A percentile compares a stretch with the other conserved stretches of the same genome.
Evolutionary conservation across 2,329 filamentous ascomycete species (phyloP).

Genomic region (Botrytis sinoallii): DNA sequence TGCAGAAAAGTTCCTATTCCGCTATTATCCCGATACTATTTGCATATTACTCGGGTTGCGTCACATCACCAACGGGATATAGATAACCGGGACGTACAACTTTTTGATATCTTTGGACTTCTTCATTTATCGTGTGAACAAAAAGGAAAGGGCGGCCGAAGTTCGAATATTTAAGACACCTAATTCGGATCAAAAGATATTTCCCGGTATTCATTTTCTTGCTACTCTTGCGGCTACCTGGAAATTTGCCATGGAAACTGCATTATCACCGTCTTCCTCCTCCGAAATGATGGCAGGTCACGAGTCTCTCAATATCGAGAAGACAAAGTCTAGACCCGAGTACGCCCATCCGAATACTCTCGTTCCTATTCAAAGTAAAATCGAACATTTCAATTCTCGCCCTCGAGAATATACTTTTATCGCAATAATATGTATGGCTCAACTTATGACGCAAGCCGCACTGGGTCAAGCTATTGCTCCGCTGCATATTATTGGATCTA

Average conservation of each 20-base stretch:
- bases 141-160: background rate
- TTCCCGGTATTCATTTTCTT: background rate
- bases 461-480: slow-evolving; percentile 49
- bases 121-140: background rate
- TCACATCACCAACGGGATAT: background rate
- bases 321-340: background rate
- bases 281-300: background rate
- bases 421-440: slow-evolving; percentile 45
- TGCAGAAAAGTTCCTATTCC: background rate
- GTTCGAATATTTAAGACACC: background rate
- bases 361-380: slow-evolving; percentile 18
- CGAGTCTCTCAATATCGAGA: background rate
- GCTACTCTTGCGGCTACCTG: background rate
- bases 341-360: slow-evolving; percentile 5
- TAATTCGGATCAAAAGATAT: background rate
- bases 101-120: background rate
- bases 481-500: slow-evolving; percentile 46
- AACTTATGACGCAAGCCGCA: slow-evolving; percentile 49
- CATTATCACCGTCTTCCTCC: background rate
- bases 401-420: slow-evolving; percentile 42
- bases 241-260: background rate
- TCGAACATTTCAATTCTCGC: slow-evolving; percentile 22
- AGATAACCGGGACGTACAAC: background rate
- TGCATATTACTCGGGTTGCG: background rate
- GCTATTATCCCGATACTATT: background rate